These are phyloP conservation scores for Cephalotrichum gorgonifer DNA, from an alignment of 2,329 filamentous ascomycete genomes.

Conservation along the genomic window DNA sequence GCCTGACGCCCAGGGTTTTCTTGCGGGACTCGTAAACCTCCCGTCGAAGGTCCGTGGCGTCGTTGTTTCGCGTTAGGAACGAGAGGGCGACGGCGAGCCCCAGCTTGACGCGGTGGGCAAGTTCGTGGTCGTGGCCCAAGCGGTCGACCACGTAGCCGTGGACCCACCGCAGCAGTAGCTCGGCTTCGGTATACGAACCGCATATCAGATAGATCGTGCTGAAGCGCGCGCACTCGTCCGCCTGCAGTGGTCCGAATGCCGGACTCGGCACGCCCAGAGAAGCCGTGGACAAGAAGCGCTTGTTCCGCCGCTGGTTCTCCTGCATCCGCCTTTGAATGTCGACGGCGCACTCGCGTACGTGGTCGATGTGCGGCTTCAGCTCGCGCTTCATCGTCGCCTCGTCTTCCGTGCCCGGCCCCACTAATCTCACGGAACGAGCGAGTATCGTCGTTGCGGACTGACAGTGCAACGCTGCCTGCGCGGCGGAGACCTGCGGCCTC, in stretches of 20 bases:
- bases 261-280: not conserved
- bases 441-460: not conserved
- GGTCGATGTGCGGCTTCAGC: not conserved
- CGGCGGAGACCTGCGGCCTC: not conserved
- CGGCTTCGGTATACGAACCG: not conserved
- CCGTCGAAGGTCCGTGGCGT: not conserved
- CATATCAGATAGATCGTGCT: not conserved
- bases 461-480: not conserved
- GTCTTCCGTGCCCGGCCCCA: not conserved
- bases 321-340: not conserved
- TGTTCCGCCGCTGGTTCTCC: not conserved
- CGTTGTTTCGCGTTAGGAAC: not conserved
- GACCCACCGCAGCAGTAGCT: not conserved
- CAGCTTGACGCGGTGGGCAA: not conserved
- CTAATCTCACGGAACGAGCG: not conserved
- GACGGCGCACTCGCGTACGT: not conserved
- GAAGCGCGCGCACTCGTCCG: not conserved
- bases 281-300: not conserved
- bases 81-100: not conserved
- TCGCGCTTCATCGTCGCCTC: not conserved
- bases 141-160: not conserved
- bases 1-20: not conserved
- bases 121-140: not conserved
- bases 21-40: not conserved
- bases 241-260: not conserved